Base-by-base conservation (phyloP, 352 stramenopile genomes). In the Phytopythium mirpurense region DNA sequence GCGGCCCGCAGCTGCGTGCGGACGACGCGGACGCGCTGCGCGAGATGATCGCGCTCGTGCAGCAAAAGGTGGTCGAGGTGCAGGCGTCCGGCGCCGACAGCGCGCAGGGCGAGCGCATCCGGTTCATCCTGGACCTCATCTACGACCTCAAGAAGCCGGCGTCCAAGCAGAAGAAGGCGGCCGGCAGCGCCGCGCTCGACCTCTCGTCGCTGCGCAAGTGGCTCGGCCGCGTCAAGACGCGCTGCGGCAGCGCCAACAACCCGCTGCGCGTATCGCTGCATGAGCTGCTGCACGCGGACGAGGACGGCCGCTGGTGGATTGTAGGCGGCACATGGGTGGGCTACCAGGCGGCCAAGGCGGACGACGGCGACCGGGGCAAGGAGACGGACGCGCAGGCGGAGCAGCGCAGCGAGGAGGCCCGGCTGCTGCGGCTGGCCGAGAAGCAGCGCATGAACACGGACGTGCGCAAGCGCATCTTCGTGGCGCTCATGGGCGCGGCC, bases 391-490 rank as follows among this genome's bases (percentile, higher is more conserved):
- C 37, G 7, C 42, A 63, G 24, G 36, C 49, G 16, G 63, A 58
- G 47, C 19, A 70, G 23, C 60, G 50, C 24, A 63, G 65, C 40
- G 64, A 78, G 63, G 77, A 72, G 14, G 95, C 70, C 57, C 78
- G 65, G 35, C 65, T 99, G 12, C 49, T 98, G 15, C 74, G 92
- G 42, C 72, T 98, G 24, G 96, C 96, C 32, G 81, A 94, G 23
- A 98, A 97, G 65, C 92, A 98, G 67, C 90, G 94, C 57, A 99
- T 99, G 96, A 98, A 99, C 63, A 98, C 95, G 27, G 80, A 98
- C 58, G 73, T 96, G 26, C 90, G 95, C 41, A 86, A 95, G 56
- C 84, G 94, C 36, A 98, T 98, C 51, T 99, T 99, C 64, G 96
- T 97, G 51, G 96, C 96, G 27, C 92, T 99, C 60, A 98, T 99